Evolutionary conservation across 164 flowering plant species (phyloP), one percentile per base, ranked within the genome.

Genomic region (Brasenia schreberi): DNA sequence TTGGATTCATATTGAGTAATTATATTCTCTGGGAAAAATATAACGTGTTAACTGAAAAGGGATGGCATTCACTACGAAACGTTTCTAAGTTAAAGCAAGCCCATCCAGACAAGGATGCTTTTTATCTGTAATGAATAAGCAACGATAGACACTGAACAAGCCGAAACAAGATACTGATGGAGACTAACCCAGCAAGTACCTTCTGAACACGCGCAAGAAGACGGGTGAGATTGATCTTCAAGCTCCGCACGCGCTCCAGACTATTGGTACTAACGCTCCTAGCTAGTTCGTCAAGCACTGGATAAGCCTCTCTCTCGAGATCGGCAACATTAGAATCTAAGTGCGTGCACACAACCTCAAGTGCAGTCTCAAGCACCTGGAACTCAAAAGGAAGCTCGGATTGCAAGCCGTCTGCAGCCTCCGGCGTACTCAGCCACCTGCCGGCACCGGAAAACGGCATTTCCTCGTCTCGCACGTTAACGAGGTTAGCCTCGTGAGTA

Each of bases 201-300:
- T 92, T 92, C 64, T 92, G 96, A 6, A 92, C 97, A 62, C 93
- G 91, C 17, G 98, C 98, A 79, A 92, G 98, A 61, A 90, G 69
- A 62, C 85, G 90, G 2, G 98, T 93, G 44, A 93, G 96, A 71
- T 84, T 86, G 77, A 92, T 93, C 78, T 93, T 93, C 77, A 90
- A 75, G 75, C 87, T 90, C 49, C 98, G 73, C 18, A 90, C 94
- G 65, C 67, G 89, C 78, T 90, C 97, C 69, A 90, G 94, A 78
- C 87, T 93, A 77, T 88, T 87, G 18, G 93, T 84, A 75, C 94
- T 92, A 66, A 90, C 96, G 75, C 84, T 86, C 70, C 82, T 82
- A 49, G 97, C 92, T 72, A 90, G 75, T 72, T 93, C 96, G 74
- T 93, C 98, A 76, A 93, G 70, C 23, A 87, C 83, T 52, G 96